Evolutionary conservation across 176 grass and related monocot species (phyloP).

Genomic region (Avena insularis): DNA sequence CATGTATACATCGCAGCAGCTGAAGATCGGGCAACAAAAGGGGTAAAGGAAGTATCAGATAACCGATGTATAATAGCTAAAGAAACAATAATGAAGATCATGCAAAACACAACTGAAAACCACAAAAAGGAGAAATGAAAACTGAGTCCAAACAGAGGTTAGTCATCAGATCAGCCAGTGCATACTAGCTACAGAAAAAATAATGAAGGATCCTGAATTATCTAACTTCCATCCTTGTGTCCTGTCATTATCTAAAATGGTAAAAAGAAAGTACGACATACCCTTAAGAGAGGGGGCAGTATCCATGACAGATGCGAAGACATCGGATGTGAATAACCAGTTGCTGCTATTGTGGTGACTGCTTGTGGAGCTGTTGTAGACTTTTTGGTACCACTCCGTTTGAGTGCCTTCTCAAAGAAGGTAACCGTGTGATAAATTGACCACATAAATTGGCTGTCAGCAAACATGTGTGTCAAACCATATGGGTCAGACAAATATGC

Average conservation of each 20-base stretch:
- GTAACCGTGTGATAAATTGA: constrained; percentile 92
- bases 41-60: constrained; percentile 13
- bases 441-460: constrained; percentile 92
- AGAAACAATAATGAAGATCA: constrained; percentile 1
- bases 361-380: constrained; percentile 55
- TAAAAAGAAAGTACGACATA: constrained; percentile 43
- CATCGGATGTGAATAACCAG: constrained; percentile 80
- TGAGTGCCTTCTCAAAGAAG: constrained; percentile 95
- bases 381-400: constrained; percentile 88
- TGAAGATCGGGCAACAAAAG: constrained; percentile 45
- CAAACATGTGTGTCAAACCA: constrained; percentile 70
- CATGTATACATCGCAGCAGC: constrained; percentile 84
- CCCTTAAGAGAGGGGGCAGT: constrained; percentile 88
- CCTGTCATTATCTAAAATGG: constrained; percentile 13
- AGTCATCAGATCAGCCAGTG: constrained; percentile 32
- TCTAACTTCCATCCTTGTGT: not conserved
- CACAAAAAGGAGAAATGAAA: constrained; percentile 1
- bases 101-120: constrained; percentile 69
- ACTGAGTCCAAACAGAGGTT: constrained; percentile 28
- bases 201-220: not conserved
- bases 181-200: constrained; percentile 30
- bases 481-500: constrained; percentile 85
- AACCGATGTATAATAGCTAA: not conserved
- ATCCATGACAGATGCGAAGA: constrained; percentile 96
- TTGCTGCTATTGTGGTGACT: constrained; percentile 35